A percentile compares a stretch with the other conserved stretches of the same genome.
phyloP scores from a whole-genome alignment of 495 filamentous ascomycete genomes.

The Podospora conica region DNA sequence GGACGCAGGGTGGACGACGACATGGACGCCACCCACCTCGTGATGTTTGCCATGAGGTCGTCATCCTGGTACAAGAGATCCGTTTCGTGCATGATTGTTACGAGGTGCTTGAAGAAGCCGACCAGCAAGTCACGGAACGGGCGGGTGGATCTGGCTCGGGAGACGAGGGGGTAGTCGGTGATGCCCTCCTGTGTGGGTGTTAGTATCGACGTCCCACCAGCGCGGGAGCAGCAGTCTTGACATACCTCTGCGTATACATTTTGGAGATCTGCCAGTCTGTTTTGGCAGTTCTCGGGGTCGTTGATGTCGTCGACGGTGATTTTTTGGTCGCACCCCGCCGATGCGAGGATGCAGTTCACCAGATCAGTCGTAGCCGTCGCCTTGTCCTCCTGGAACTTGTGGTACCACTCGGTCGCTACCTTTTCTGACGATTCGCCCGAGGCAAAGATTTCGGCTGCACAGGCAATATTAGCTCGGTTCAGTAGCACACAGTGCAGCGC shows the following conservation, averaged over 20 bases:
- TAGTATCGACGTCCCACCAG: conserved; percentile 17
- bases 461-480: conserved; percentile 20
- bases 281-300: conserved; percentile 74
- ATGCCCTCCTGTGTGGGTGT: conserved; percentile 52
- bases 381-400: conserved; percentile 62
- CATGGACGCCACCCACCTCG: conserved; percentile 79
- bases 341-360: conserved; percentile 81
- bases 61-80: conserved; percentile 68
- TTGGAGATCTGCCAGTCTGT: conserved; percentile 67
- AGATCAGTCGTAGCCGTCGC: conserved; percentile 67
- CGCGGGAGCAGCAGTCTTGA: neutral
- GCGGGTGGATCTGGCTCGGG: conserved; percentile 61
- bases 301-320: conserved; percentile 72
- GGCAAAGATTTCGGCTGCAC: conserved; percentile 72
- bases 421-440: conserved; percentile 62
- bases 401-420: conserved; percentile 75
- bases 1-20: conserved; percentile 76
- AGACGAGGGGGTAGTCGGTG: conserved; percentile 89
- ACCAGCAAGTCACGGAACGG: conserved; percentile 70
- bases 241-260: conserved; percentile 67
- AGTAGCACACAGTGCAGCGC: neutral
- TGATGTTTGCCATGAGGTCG: conserved; percentile 73
- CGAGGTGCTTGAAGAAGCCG: conserved; percentile 68
- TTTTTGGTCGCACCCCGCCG: conserved; percentile 69
- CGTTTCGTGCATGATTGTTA: conserved; percentile 67